Base-by-base conservation (phyloP, 2,329 filamentous ascomycete species). In the Fusarium robinianum region DNA sequence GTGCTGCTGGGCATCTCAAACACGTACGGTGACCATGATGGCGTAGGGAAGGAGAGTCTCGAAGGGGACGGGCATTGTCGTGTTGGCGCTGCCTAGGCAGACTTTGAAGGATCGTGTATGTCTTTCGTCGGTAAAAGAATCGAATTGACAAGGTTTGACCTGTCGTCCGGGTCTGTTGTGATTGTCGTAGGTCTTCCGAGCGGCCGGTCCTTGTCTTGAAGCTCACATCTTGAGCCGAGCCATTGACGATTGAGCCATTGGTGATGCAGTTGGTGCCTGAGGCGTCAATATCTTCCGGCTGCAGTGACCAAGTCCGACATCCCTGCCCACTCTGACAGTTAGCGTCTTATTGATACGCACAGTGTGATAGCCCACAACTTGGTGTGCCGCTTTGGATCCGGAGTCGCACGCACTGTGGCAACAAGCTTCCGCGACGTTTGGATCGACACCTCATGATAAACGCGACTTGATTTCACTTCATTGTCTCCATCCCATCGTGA, bases 31-130 rank as follows among this genome's bases (percentile, higher is more conserved):
- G 60, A 80, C 67, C 67, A 84, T 79, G 74, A 85, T 83, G 67
- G 71, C 81, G 67, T 84, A 84, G 29, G 81, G 81, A 68, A 85
- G 72, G 55, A 85, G 63, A 35, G 80, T 71, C 68, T 85, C 81
- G 70, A 84, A 85, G 33, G 81, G 81, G 53, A 85, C 70, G 47
- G 78, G 78, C 81, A 85, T 85, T 49, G 41, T 60, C 60, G 57
- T 45, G 53, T 39, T 40, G 55, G 49, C 37, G 65, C 64, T 65
- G 61, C 63, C 51, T 52, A 39, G 47, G 64, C 63, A 64, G 66
- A 57, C 63, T 63, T 51, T 16, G 26, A 42, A 17, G 49, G 50
- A 42, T 35, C 32, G 22, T 41, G n/a, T 37, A 19, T 23, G 21
- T 29, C 17, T 47, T 34, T 41, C 12, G 33, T 49, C 25, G 46